Evolutionary conservation across 805 yeast species (phyloP).

Genomic region (Tetrapisispora fleetii): DNA sequence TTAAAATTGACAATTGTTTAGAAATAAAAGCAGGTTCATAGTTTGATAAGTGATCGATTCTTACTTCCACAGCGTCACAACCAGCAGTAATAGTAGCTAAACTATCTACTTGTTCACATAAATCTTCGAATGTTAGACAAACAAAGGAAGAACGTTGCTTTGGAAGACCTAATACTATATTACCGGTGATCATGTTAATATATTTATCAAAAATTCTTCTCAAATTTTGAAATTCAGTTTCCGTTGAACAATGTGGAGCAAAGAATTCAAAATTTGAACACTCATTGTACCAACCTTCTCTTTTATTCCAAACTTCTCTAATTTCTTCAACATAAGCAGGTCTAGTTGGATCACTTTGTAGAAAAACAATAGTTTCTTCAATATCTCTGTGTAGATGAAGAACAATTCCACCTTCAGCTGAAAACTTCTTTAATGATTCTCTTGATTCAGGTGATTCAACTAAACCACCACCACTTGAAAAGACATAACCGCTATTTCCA

Average conservation of each 20-base stretch:
- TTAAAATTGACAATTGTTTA: constrained; percentile 60
- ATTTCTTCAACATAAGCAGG: constrained; percentile 83
- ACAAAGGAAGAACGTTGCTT: constrained; percentile 53
- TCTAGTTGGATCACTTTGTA: constrained; percentile 69
- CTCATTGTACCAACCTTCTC: constrained; percentile 70
- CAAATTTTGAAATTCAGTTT: constrained; percentile 45
- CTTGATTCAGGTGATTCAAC: constrained; percentile 73
- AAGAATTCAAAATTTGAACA: constrained; percentile 72
- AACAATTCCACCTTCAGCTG: constrained; percentile 60
- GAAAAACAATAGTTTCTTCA: constrained; percentile 64
- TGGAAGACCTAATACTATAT: constrained; percentile 24
- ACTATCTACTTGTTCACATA: constrained; percentile 35
- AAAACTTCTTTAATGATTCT: constrained; percentile 45
- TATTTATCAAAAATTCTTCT: constrained; percentile 50
- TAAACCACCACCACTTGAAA: constrained; percentile 95
- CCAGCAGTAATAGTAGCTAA: constrained; percentile 55
- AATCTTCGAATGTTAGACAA: constrained; percentile 60
- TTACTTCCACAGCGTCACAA: constrained; percentile 70
- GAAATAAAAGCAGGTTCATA: constrained; percentile 49
- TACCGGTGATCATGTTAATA: constrained; percentile 55
- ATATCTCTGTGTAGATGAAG: constrained; percentile 85
- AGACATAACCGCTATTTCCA: constrained; percentile 46
- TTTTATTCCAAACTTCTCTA: constrained; percentile 69
- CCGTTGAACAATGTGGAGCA: constrained; percentile 58
- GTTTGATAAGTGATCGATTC: constrained; percentile 60